Conservation (phyloP, 2,329 filamentous ascomycete genomes). For the Diaporthe ilicicola region DNA sequence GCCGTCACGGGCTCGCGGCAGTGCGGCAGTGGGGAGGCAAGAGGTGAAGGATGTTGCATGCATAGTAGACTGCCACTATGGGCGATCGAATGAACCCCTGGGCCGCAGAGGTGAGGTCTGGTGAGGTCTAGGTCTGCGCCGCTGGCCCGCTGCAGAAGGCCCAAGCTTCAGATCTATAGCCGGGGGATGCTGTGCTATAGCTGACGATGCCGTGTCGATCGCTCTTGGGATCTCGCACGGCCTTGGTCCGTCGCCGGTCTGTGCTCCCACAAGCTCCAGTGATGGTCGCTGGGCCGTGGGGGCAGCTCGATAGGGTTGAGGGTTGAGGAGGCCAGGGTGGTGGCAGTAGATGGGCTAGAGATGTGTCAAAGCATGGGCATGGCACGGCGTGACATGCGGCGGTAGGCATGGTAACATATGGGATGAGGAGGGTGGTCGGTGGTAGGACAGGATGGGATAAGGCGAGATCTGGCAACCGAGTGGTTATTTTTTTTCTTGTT, state of each 20-base stretch:
- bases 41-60: slow-evolving; percentile 1
- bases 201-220: slow-evolving; percentile 28
- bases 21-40: slow-evolving; percentile 2
- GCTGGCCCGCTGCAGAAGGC: slow-evolving; percentile 19
- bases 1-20: slow-evolving; percentile 5
- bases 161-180: slow-evolving; percentile 26
- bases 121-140: slow-evolving; percentile 22
- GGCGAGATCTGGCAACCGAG: slow-evolving; percentile 13
- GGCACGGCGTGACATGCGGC: slow-evolving; percentile 19
- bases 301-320: background rate
- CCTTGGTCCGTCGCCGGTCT: slow-evolving; percentile 6
- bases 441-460: slow-evolving; percentile 5
- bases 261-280: slow-evolving; percentile 22
- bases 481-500: background rate
- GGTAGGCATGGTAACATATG: too few species aligned
- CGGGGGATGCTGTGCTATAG: slow-evolving; percentile 12
- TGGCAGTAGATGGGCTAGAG: background rate
- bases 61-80: slow-evolving; percentile 1
- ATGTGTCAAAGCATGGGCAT: slow-evolving; percentile 17
- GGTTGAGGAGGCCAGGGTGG: background rate
- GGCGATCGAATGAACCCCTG: slow-evolving; percentile 21
- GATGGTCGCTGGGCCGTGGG: slow-evolving; percentile 13
- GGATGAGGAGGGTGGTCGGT: background rate
- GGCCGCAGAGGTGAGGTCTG: slow-evolving; percentile 21
- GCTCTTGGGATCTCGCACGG: slow-evolving; percentile 20